Evolutionary conservation across 208 protist species (phyloP).

Genomic region (Angomonas deanei): DNA sequence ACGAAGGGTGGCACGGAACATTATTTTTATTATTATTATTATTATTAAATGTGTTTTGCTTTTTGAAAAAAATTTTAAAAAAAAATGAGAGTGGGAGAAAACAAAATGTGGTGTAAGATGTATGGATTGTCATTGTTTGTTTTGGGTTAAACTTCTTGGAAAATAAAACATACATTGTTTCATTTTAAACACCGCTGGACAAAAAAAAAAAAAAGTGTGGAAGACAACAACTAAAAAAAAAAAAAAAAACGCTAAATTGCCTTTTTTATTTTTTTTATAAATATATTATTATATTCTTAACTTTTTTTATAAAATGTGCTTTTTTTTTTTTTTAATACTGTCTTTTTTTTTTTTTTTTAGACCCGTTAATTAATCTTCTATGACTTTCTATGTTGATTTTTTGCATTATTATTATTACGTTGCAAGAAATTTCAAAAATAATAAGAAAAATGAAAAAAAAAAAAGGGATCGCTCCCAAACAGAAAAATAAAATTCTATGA

Average conservation of each 20-base stretch:
- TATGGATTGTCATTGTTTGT: background rate
- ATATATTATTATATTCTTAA: background rate
- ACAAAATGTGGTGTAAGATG: background rate
- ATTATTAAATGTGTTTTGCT: background rate
- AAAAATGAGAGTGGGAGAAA: background rate
- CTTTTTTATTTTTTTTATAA: background rate
- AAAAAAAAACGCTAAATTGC: background rate
- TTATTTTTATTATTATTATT: slow-evolving; percentile 2
- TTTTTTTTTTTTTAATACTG: background rate
- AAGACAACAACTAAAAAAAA: background rate
- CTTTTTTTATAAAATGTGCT: background rate
- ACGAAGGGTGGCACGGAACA: slow-evolving; percentile 22
- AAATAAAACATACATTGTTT: slow-evolving; percentile 6
- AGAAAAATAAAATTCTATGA: slow-evolving; percentile 4
- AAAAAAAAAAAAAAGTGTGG: background rate
- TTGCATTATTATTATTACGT: background rate
- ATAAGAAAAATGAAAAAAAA: slow-evolving; percentile 9
- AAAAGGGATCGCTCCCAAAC: background rate
- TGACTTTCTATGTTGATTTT: background rate
- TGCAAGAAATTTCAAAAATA: background rate
- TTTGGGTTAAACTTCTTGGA: background rate
- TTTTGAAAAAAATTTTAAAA: background rate
- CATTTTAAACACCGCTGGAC: background rate
- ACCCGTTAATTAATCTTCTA: background rate
- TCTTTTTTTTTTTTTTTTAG: too few relatives aligned